Base-by-base conservation (phyloP, 1,284 basidiomycete genomes). In the Coniferiporia weirii region DNA sequence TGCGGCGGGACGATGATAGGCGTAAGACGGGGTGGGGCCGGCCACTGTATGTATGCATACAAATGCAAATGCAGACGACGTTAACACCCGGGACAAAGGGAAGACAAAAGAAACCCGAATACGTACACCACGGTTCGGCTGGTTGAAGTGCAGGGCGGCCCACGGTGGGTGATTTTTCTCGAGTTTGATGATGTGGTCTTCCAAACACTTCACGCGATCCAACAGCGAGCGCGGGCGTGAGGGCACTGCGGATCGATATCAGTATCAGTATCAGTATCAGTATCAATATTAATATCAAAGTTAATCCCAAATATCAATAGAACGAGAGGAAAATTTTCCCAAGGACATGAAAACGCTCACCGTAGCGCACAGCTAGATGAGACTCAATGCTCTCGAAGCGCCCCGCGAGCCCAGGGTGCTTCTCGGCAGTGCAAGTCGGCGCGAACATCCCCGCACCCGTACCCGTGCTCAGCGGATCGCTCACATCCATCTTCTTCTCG, bases 91-190 rank as follows among this genome's bases (percentile, higher is more conserved):
- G 27, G 27, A 27, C 5, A 27, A 27, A 27, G 56, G 7, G n/a
- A 22, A 27, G 59, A 35, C 38, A 9, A 15, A 40, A 40, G 8
- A 32, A 27, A 27, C 5, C 5, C 27, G 27, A 27, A 5, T 27
- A 79, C 86, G 54, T 73, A 91, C 89, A 17, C 84, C 86, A 59
- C 89, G 82, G 66, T 82, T 79, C 2, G 89, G 89, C 66, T 91
- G 89, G 62, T 87, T 89, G 68, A 91, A 91, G 67, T 91, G 89
- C 20, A 91, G 72, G 8, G 89, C 88, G 0, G 89, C 87, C 89
- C 89, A 91, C 3, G 89, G 87, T 1, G 89, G 89, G 65, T 88
- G 89, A 56, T 91, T 87, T 65, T 80, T 85, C 68, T 91, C 89
- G 1, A 91, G 73, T 53, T 78, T 77, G 40, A 87, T 77, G 59